Percentiles rank a stretch among this genome's conserved stretches.
Evolutionary conservation across 2,329 filamentous ascomycete genomes (phyloP).

Genomic region (Colletotrichum sp.): DNA sequence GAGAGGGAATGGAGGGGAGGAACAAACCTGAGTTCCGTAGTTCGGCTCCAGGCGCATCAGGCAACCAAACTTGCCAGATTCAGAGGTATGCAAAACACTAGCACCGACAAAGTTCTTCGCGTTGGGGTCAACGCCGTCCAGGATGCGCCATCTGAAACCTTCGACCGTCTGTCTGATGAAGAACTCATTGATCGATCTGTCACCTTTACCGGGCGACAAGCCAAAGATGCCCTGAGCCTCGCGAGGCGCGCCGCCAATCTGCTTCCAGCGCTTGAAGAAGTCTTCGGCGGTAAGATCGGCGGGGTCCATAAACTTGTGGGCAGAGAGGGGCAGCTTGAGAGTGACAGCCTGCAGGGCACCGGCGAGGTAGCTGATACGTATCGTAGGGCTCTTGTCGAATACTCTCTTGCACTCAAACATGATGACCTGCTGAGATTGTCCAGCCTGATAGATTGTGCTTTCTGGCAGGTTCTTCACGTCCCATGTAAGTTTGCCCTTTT

Average conservation of each 20-base stretch:
- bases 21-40: conserved; percentile 78
- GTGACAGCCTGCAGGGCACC: conserved; percentile 93
- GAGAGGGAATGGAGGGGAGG: not conserved
- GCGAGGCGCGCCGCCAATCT: conserved; percentile 87
- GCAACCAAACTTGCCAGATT: conserved; percentile 92
- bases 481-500: conserved; percentile 73
- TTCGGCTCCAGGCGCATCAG: conserved; percentile 94
- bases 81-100: conserved; percentile 81
- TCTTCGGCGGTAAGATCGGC: conserved; percentile 87
- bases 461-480: conserved; percentile 91
- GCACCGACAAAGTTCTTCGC: conserved; percentile 92
- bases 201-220: conserved; percentile 57
- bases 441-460: conserved; percentile 73
- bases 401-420: conserved; percentile 88
- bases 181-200: conserved; percentile 69
- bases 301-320: conserved; percentile 97
- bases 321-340: conserved; percentile 83
- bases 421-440: conserved; percentile 89
- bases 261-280: conserved; percentile 99
- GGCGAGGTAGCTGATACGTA: conserved; percentile 92
- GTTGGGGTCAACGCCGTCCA: conserved; percentile 90
- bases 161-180: conserved; percentile 77
- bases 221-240: conserved; percentile 91
- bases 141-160: conserved; percentile 87
- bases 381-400: conserved; percentile 85